phyloP scores from a whole-genome alignment of 2,329 filamentous ascomycete species.

The Microcyclosporella mali region DNA sequence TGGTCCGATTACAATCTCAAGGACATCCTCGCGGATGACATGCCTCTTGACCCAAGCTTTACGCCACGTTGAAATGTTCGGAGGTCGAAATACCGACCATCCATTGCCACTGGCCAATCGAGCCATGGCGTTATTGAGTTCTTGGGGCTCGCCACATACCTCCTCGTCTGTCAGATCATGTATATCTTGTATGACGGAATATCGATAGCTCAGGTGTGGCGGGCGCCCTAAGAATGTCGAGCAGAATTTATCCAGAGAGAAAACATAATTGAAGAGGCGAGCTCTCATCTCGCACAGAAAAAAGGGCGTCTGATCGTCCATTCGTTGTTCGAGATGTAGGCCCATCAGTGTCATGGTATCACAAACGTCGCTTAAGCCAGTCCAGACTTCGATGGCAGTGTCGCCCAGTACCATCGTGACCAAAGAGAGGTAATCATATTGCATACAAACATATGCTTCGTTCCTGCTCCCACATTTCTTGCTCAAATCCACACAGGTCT shows the following conservation, averaged over 20 bases:
- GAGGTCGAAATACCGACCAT: conserved; percentile 5
- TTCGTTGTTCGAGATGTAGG: conserved; percentile 17
- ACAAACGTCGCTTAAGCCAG: conserved; percentile 18
- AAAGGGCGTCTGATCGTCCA: conserved; percentile 18
- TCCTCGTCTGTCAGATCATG: conserved; percentile 15
- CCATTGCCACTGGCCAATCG: conserved; percentile 8
- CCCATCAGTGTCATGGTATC: conserved; percentile 20
- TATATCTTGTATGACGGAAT: conserved; percentile 9
- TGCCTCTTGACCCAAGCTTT: conserved; percentile 7
- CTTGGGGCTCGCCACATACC: conserved; percentile 3
- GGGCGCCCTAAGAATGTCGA: conserved; percentile 22
- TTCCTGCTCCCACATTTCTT: conserved; percentile 20
- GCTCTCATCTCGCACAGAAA: conserved; percentile 19
- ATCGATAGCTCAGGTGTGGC: conserved; percentile 17
- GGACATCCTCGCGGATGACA: conserved; percentile 14
- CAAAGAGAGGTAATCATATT: conserved; percentile 18
- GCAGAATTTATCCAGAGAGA: conserved; percentile 22
- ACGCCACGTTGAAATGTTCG: conserved; percentile 14
- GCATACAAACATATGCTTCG: conserved; percentile 16
- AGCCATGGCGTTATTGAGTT: neutral
- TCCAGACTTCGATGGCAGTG: conserved; percentile 20
- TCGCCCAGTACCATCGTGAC: conserved; percentile 19
- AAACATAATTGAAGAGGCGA: conserved; percentile 19
- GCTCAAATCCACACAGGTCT: conserved; percentile 17
- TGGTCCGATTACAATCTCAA: conserved; percentile 15